Conservation (phyloP, 768 basidiomycete species). For the Mycena metata region DNA sequence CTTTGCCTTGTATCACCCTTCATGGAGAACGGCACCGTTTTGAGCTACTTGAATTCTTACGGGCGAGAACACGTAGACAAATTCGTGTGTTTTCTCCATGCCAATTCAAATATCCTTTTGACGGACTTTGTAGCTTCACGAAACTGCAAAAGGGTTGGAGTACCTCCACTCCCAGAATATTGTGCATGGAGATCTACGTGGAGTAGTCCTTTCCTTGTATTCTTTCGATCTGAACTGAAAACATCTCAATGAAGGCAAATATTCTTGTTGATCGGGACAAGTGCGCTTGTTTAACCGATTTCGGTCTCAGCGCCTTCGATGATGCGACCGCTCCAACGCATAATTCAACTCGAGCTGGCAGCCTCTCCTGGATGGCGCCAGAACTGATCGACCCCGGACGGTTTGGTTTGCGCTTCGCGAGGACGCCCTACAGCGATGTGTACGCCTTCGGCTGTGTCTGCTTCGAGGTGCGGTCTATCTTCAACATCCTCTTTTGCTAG, state of each 20-base stretch:
- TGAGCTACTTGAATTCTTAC: constrained; percentile 39
- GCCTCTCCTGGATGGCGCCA: constrained; percentile 51
- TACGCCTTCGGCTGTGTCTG: constrained; percentile 52
- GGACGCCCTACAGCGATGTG: constrained; percentile 48
- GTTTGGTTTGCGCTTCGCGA: constrained; percentile 39
- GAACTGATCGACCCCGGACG: constrained; percentile 48
- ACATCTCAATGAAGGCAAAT: constrained; percentile 43
- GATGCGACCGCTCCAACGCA: constrained; percentile 44
- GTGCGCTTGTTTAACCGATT: constrained; percentile 51
- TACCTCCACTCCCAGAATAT: too few relatives aligned
- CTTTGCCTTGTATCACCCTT: constrained; percentile 47
- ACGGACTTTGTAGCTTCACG: too few relatives aligned
- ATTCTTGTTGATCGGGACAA: constrained; percentile 47
- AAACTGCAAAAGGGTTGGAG: too few relatives aligned
- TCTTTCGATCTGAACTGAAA: too few relatives aligned
- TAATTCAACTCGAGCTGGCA: constrained; percentile 44
- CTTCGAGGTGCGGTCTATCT: constrained; percentile 48
- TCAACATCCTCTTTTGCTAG: background rate
- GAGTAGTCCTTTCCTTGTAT: too few relatives aligned
- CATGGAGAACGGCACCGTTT: constrained; percentile 45
- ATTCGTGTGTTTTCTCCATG: constrained; percentile 31
- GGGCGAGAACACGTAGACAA: constrained; percentile 39
- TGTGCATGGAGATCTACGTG: background rate
- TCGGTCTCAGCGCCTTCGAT: constrained; percentile 48
- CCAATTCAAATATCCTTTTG: too few relatives aligned